Percentiles rank a stretch among this genome's conserved stretches.
These are phyloP conservation scores for Alliaria petiolata DNA, from an alignment of 345 rosid genomes.

Conservation along the genomic window DNA sequence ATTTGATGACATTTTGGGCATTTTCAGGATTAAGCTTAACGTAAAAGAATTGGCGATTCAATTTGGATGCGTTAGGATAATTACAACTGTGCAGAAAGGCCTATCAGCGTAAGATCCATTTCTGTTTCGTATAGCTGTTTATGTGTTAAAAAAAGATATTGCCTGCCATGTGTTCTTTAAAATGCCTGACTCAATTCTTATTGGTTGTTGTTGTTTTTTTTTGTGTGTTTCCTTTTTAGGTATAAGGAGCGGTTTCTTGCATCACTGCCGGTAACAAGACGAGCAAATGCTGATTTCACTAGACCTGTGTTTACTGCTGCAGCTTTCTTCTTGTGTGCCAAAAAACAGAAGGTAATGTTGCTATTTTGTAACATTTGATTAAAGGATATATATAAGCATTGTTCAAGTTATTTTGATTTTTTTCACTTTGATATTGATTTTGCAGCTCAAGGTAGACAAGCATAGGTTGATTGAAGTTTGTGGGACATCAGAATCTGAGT, in stretches of 20 bases:
- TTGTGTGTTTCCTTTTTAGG: slow-evolving; percentile 25
- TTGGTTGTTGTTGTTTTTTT: background rate
- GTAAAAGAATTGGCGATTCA: slow-evolving; percentile 14
- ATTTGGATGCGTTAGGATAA: slow-evolving; percentile 50
- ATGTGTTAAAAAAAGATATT: background rate
- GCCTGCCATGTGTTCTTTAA: background rate
- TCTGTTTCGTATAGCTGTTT: no score
- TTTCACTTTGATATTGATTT: slow-evolving; percentile 6
- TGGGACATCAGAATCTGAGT: slow-evolving; percentile 76
- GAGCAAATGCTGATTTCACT: slow-evolving; percentile 57
- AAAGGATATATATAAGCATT: background rate
- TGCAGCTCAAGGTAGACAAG: slow-evolving; percentile 78
- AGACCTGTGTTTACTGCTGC: slow-evolving; percentile 71
- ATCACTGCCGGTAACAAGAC: slow-evolving; percentile 60
- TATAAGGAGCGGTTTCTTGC: slow-evolving; percentile 67
- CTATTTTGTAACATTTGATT: slow-evolving; percentile 23
- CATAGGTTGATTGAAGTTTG: slow-evolving; percentile 70
- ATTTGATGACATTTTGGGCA: background rate
- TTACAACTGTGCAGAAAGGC: background rate
- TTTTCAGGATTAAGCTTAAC: slow-evolving; percentile 2
- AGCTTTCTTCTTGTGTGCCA: slow-evolving; percentile 76
- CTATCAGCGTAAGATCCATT: background rate
- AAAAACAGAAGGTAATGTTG: slow-evolving; percentile 52
- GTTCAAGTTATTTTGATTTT: background rate
- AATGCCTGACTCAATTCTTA: background rate